Percentiles rank a stretch among this genome's conserved stretches.
Evolutionary conservation across 2,329 filamentous ascomycete genomes (phyloP).

Genomic region (Parastagonospora avenae): DNA sequence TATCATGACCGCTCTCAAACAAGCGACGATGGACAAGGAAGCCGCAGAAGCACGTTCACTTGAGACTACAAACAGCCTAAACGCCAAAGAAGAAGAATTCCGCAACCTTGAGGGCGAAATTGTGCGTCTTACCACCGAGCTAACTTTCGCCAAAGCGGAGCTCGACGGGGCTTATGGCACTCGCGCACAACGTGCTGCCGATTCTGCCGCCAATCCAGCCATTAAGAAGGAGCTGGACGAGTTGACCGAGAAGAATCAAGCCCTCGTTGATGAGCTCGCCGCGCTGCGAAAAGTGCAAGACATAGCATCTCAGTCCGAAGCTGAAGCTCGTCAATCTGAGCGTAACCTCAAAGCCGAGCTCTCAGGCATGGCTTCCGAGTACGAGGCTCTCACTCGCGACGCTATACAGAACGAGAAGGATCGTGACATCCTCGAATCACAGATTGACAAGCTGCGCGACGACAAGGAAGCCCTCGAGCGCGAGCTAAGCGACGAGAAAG

Average conservation of each 20-base stretch:
- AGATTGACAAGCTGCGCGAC: constrained; percentile 68
- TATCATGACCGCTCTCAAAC: constrained; percentile 27
- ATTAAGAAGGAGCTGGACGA: constrained; percentile 66
- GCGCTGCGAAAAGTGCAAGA: constrained; percentile 48
- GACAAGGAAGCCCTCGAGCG: constrained; percentile 67
- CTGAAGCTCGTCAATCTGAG: constrained; percentile 45
- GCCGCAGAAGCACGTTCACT: constrained; percentile 36
- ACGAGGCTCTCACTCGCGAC: constrained; percentile 71
- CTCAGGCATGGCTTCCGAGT: constrained; percentile 70
- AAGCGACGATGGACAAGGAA: constrained; percentile 37
- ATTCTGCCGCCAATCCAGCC: constrained; percentile 61
- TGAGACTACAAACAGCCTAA: constrained; percentile 34
- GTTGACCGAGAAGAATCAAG: constrained; percentile 53
- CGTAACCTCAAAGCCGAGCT: constrained; percentile 67
- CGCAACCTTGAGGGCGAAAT: constrained; percentile 64
- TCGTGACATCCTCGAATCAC: constrained; percentile 65
- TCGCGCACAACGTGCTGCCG: constrained; percentile 70
- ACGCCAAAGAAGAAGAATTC: constrained; percentile 44
- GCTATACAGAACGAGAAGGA: constrained; percentile 75
- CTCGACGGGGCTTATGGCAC: constrained; percentile 92
- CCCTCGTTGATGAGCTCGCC: constrained; percentile 51
- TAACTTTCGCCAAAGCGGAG: constrained; percentile 89
- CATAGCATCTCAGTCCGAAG: constrained; percentile 42
- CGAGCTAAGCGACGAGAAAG: constrained; percentile 69
- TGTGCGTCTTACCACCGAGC: constrained; percentile 71